These are phyloP conservation scores for Aspergillus pseudoterreus DNA, from an alignment of 2,329 filamentous ascomycete genomes.

Conservation along the genomic window DNA sequence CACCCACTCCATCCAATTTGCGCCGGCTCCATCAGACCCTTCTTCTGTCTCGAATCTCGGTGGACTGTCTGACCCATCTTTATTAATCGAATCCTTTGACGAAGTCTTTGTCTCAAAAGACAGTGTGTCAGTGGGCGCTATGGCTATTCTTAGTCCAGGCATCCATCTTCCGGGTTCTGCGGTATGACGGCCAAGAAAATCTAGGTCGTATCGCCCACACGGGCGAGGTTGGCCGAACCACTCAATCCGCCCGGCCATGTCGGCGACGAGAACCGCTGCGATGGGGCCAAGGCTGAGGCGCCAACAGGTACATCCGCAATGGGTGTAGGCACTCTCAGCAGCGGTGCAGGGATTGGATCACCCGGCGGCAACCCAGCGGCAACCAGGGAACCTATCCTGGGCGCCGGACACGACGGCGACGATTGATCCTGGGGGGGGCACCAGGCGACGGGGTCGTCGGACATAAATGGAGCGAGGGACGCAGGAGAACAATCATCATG, in stretches of 20 bases:
- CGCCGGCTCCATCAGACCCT: slow-evolving; percentile 5
- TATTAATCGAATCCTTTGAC: neutral
- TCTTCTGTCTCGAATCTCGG: neutral
- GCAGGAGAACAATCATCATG: neutral
- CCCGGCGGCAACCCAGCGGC: neutral
- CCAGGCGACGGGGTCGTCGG: neutral
- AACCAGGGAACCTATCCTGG: neutral
- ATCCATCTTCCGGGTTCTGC: neutral
- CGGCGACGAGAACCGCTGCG: neutral
- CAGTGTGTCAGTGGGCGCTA: too few species aligned
- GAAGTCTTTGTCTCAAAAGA: neutral
- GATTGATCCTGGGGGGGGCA: neutral
- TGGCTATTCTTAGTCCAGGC: neutral
- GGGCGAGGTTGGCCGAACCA: slow-evolving; percentile 1
- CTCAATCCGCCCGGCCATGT: neutral
- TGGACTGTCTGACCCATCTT: neutral
- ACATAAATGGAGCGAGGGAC: neutral
- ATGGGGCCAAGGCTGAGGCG: slow-evolving; percentile 1
- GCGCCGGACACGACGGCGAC: neutral
- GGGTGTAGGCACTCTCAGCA: neutral
- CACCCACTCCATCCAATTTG: slow-evolving; percentile 10
- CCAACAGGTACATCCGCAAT: neutral
- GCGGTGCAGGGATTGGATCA: neutral
- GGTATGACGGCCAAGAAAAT: neutral
- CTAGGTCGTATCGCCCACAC: neutral